phyloP scores from a whole-genome alignment of 2,329 filamentous ascomycete genomes.

The Lojkania enalia region DNA sequence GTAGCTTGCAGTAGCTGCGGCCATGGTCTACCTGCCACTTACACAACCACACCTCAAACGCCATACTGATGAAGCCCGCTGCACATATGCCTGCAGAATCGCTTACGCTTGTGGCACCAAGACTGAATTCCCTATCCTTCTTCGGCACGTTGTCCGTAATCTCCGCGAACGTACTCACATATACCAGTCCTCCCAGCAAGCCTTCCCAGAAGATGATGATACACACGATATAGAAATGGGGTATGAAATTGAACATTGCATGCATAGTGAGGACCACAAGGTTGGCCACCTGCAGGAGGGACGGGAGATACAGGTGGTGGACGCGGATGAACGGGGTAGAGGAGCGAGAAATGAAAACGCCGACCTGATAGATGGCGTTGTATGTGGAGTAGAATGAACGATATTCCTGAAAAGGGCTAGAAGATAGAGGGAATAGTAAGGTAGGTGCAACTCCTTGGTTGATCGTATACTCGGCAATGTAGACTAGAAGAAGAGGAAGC shows the following conservation, averaged over 20 bases:
- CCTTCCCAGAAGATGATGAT: slow-evolving; percentile 91
- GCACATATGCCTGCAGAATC: slow-evolving; percentile 90
- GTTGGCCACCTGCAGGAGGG: slow-evolving; percentile 80
- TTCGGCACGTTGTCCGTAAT: slow-evolving; percentile 81
- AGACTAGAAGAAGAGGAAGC: slow-evolving; percentile 88
- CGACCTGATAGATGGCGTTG: slow-evolving; percentile 89
- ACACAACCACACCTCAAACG: slow-evolving; percentile 79
- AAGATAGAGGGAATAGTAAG: slow-evolving; percentile 77
- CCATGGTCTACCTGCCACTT: slow-evolving; percentile 82
- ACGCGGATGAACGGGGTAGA: slow-evolving; percentile 86
- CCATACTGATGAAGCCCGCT: slow-evolving; percentile 82
- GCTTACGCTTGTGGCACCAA: slow-evolving; percentile 87
- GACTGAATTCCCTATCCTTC: slow-evolving; percentile 84
- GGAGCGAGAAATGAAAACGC: slow-evolving; percentile 91
- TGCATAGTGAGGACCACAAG: slow-evolving; percentile 74
- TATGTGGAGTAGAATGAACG: slow-evolving; percentile 95
- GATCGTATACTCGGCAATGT: slow-evolving; percentile 95
- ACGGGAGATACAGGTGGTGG: slow-evolving; percentile 78
- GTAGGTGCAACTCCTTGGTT: slow-evolving; percentile 94
- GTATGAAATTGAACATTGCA: slow-evolving; percentile 78
- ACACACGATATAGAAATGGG: slow-evolving; percentile 85
- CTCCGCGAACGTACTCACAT: slow-evolving; percentile 87
- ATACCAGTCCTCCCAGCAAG: slow-evolving; percentile 84
- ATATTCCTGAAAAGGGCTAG: slow-evolving; percentile 77
- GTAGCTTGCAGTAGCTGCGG: slow-evolving; percentile 58